phyloP scores from a whole-genome alignment of 148 eudicot genomes.

The Camellia lanceoleosa region DNA sequence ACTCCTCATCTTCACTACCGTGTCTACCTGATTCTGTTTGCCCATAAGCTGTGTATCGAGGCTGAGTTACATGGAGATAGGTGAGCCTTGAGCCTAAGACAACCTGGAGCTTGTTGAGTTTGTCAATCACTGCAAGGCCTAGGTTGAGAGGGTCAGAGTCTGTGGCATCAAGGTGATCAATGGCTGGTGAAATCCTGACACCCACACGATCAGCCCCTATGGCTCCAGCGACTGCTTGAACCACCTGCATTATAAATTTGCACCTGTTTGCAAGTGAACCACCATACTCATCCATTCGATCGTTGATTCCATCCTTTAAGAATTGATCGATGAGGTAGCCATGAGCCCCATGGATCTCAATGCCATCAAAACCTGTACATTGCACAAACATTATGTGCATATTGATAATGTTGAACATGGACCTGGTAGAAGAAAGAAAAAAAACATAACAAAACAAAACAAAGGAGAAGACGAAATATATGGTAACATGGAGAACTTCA shows the following conservation, averaged over 20 bases:
- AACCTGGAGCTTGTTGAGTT: constrained; percentile 57
- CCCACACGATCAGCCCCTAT: constrained; percentile 59
- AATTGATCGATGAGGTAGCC: constrained; percentile 91
- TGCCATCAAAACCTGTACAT: constrained; percentile 73
- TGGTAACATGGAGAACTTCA: background rate
- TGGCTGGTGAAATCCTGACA: constrained; percentile 73
- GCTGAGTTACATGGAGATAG: constrained; percentile 76
- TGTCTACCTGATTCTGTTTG: constrained; percentile 62
- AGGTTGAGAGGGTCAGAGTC: constrained; percentile 69
- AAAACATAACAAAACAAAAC: background rate
- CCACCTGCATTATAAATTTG: constrained; percentile 58
- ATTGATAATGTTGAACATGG: background rate
- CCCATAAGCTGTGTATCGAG: constrained; percentile 61
- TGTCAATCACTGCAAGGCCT: constrained; percentile 58
- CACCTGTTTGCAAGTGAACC: constrained; percentile 70
- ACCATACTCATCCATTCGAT: constrained; percentile 69
- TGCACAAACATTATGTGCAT: background rate
- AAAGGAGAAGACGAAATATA: background rate
- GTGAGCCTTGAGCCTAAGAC: constrained; percentile 36
- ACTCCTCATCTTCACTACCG: constrained; percentile 53
- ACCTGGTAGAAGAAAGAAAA: background rate
- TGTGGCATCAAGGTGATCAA: constrained; percentile 68
- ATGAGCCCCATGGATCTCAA: constrained; percentile 84
- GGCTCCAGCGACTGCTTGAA: constrained; percentile 47
- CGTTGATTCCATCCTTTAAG: constrained; percentile 76